phyloP scores from a whole-genome alignment of 805 yeast genomes.

The Lipomyces sp. region DNA sequence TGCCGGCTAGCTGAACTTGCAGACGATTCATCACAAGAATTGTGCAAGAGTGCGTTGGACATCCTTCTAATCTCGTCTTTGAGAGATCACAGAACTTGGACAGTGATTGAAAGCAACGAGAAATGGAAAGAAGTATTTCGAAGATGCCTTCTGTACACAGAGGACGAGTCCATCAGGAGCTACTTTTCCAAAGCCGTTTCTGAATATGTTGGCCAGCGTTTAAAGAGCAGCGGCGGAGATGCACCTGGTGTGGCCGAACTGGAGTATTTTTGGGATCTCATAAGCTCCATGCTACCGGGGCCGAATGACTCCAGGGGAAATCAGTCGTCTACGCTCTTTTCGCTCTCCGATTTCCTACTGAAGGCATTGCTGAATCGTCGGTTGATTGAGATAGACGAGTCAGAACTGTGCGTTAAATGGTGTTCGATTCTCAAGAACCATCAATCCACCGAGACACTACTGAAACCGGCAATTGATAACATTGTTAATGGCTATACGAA shows the following conservation, averaged over 20 bases:
- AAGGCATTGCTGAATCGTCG: too few species aligned
- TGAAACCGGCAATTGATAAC: background rate
- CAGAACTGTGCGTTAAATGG: conserved; percentile 1
- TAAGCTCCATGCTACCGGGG: conserved; percentile 1
- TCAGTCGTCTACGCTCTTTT: conserved; percentile 5
- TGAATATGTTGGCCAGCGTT: conserved; percentile 1
- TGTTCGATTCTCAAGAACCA: background rate
- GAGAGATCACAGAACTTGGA: conserved; percentile 11
- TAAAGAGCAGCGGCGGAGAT: background rate
- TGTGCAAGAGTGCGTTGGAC: conserved; percentile 11
- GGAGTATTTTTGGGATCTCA: conserved; percentile 13
- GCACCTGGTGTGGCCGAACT: background rate
- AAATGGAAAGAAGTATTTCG: conserved; percentile 4
- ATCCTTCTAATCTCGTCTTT: conserved; percentile 1
- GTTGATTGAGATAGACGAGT: conserved; percentile 2
- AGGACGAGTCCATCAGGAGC: conserved; percentile 4
- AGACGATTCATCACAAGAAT: background rate
- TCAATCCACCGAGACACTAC: conserved; percentile 5
- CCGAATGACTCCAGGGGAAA: background rate
- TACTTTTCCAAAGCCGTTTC: conserved; percentile 4
- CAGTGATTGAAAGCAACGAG: background rate
- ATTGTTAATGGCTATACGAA: conserved; percentile 9
- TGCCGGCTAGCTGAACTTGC: conserved; percentile 3
- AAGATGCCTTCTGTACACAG: conserved; percentile 2
- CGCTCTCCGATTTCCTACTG: conserved; percentile 8